A percentile compares a stretch with the other conserved stretches of the same genome.
phyloP scores from a whole-genome alignment of 257 asterid genomes.

The Jaltomata sinuosa region DNA sequence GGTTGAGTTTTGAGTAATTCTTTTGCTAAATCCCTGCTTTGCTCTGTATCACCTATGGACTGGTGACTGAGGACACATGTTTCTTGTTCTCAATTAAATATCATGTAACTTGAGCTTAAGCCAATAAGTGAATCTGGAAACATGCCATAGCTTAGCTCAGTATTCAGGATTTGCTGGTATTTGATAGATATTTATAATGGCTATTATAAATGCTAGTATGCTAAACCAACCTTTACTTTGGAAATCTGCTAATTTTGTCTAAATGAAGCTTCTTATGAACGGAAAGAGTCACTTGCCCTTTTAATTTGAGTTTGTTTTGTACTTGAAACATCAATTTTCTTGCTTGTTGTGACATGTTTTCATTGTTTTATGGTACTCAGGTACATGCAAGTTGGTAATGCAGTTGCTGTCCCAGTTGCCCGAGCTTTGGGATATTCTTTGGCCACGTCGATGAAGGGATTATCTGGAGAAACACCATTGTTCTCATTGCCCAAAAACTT shows the following conservation, averaged over 20 bases:
- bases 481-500: neutral
- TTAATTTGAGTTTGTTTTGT: neutral
- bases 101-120: neutral
- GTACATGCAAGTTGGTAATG: slow-evolving; percentile 36
- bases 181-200: neutral
- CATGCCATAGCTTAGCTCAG: neutral
- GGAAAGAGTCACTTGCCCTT: neutral
- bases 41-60: neutral
- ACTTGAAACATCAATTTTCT: neutral
- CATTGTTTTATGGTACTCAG: neutral
- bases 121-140: neutral
- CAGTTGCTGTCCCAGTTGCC: slow-evolving; percentile 32
- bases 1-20: neutral
- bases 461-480: neutral
- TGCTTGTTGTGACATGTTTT: neutral
- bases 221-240: neutral
- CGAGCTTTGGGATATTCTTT: slow-evolving; percentile 31
- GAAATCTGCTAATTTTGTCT: neutral
- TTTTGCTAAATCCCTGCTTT: neutral
- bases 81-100: neutral
- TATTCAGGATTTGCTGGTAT: neutral
- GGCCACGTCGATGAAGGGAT: slow-evolving; percentile 22
- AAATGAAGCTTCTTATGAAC: neutral
- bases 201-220: neutral
- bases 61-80: neutral